phyloP scores from a whole-genome alignment of 805 yeast genomes.

The Peterozyma toletana region DNA sequence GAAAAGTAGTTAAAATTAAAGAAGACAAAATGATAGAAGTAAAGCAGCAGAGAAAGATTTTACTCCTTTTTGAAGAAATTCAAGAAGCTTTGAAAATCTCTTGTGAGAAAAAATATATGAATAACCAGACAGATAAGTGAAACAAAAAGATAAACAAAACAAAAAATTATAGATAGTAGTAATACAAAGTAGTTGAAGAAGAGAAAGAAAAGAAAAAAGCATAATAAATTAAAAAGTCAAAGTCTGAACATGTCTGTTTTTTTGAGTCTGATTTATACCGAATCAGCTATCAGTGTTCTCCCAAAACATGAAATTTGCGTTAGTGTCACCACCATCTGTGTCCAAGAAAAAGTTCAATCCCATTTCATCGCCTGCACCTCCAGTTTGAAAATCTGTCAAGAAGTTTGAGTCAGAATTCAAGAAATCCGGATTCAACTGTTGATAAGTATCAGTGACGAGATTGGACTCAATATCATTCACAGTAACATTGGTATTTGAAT shows the following conservation, averaged over 20 bases:
- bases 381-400: constrained; percentile 6
- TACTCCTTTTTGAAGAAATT: no score
- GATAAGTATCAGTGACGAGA: constrained; percentile 5
- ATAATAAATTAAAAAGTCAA: neutral
- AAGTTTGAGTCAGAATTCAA: constrained; percentile 7
- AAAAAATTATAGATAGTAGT: neutral
- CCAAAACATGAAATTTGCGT: constrained; percentile 8
- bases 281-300: constrained; percentile 8
- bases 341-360: constrained; percentile 7
- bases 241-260: no score
- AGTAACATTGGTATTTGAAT: neutral
- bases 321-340: constrained; percentile 4
- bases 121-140: neutral
- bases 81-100: no score
- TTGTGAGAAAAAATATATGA: no score
- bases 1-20: no score
- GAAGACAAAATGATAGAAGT: no score
- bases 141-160: neutral
- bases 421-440: constrained; percentile 7
- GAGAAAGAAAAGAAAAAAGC: neutral
- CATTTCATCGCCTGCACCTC: constrained; percentile 6
- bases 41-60: no score
- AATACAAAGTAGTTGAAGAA: neutral
- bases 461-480: constrained; percentile 4
- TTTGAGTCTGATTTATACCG: no score